These are phyloP conservation scores for Lolium perenne DNA, from an alignment of 176 grass and related monocot genomes.

Conservation along the genomic window DNA sequence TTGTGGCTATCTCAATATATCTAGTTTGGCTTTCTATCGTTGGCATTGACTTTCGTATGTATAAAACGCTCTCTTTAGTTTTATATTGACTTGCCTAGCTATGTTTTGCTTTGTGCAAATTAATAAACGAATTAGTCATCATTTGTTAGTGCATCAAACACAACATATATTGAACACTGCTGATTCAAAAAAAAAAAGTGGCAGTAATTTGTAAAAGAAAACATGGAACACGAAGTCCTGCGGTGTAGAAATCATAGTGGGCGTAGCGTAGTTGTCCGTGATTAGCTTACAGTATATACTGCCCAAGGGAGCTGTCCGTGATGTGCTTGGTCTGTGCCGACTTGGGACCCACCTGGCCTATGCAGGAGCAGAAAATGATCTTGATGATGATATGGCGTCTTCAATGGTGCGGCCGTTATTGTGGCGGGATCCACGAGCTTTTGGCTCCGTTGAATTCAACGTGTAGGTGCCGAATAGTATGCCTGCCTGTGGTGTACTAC, in stretches of 20 bases:
- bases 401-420: constrained; percentile 6
- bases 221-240: too few relatives aligned
- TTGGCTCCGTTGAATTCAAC: neutral
- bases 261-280: neutral
- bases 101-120: too few relatives aligned
- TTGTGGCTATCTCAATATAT: too few relatives aligned
- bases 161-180: too few relatives aligned
- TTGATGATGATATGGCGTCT: constrained; percentile 44
- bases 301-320: constrained; percentile 9
- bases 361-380: constrained; percentile 27
- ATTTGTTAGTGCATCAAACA: too few relatives aligned
- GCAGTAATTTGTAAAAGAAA: too few relatives aligned
- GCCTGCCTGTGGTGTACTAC: neutral
- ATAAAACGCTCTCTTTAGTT: too few relatives aligned
- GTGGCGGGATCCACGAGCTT: neutral
- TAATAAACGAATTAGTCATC: too few relatives aligned
- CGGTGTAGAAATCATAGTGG: neutral
- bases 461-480: neutral
- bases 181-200: too few relatives aligned
- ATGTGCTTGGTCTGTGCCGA: constrained; percentile 47
- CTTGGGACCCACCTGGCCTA: constrained; percentile 20
- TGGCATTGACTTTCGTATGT: too few relatives aligned
- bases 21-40: too few relatives aligned
- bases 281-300: neutral
- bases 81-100: too few relatives aligned